A percentile compares a stretch with the other conserved stretches of the same genome.
Evolutionary conservation across 441 rosid genomes (phyloP).

Genomic region (Populus trichocarpa): DNA sequence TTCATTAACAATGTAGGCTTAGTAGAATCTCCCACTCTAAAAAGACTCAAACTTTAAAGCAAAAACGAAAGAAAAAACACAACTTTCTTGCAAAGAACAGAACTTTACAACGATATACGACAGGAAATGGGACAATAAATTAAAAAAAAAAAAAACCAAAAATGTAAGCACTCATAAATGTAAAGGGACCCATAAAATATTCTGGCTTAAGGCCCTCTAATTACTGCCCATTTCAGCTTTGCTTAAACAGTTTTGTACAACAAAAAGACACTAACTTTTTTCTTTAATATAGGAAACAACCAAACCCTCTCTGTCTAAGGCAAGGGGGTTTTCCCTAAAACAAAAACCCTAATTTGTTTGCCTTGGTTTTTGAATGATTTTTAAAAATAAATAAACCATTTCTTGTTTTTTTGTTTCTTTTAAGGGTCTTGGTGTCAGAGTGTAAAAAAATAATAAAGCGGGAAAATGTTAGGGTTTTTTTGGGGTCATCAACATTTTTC

Average conservation of each 20-base stretch:
- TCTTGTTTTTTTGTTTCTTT: conserved; percentile 29
- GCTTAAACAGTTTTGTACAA: not conserved
- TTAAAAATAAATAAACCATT: not conserved
- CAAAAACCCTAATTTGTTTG: conserved; percentile 18
- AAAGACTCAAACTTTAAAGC: conserved; percentile 37
- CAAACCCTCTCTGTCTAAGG: not conserved
- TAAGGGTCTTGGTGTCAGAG: conserved; percentile 17
- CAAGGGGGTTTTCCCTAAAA: conserved; percentile 11
- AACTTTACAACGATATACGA: conserved; percentile 20
- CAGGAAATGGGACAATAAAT: conserved; percentile 1
- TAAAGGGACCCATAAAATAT: not conserved
- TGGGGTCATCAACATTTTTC: not conserved
- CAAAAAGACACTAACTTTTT: conserved; percentile 11
- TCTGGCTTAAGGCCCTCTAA: not conserved
- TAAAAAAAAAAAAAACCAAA: conserved; percentile 9
- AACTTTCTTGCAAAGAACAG: conserved; percentile 10
- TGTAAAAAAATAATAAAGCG: conserved; percentile 23
- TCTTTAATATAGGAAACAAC: not conserved
- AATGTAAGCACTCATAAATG: conserved; percentile 6
- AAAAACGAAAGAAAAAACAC: not conserved
- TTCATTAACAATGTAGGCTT: conserved; percentile 43
- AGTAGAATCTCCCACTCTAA: conserved; percentile 19
- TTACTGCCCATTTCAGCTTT: not conserved
- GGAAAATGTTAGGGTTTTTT: conserved; percentile 28
- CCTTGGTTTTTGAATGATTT: not conserved